Evolutionary conservation across 2,329 filamentous ascomycete species (phyloP).

Genomic region (Hymenoscyphus occultus): DNA sequence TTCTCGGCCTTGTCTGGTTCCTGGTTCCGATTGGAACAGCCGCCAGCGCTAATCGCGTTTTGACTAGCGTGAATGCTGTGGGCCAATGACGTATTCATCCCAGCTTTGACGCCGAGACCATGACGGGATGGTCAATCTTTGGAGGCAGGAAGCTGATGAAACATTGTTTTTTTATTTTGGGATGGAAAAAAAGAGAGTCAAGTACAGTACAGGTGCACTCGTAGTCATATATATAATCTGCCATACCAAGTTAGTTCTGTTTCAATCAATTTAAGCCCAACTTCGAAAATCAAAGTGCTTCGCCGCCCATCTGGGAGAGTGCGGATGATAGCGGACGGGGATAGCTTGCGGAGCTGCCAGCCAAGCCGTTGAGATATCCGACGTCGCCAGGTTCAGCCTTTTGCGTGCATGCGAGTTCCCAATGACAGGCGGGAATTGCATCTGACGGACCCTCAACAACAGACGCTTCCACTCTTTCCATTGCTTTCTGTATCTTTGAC

Average conservation of each 20-base stretch:
- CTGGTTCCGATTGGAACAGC: not conserved
- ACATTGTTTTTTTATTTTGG: too few species aligned
- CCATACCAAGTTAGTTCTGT: too few species aligned
- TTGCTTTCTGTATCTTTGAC: not conserved
- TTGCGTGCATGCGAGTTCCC: not conserved
- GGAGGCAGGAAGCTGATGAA: not conserved
- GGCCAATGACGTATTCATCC: slow-evolving; percentile 2
- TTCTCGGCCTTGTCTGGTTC: not conserved
- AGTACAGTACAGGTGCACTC: too few species aligned
- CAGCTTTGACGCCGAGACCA: not conserved
- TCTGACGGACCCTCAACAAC: not conserved
- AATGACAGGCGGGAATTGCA: not conserved
- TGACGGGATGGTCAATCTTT: not conserved
- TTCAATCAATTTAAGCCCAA: too few species aligned
- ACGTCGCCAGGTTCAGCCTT: slow-evolving; percentile 3
- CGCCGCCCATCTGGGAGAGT: not conserved
- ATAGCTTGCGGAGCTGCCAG: not conserved
- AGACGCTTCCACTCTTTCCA: slow-evolving; percentile 10
- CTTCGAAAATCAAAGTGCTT: not conserved
- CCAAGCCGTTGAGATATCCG: slow-evolving; percentile 3
- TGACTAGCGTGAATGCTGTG: not conserved
- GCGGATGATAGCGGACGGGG: not conserved
- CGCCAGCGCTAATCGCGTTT: not conserved
- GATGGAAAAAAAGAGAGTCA: too few species aligned
- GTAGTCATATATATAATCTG: too few species aligned